Base-by-base conservation (phyloP, 169 alveolate species). In the Pseudocohnilembus persalinus region DNA sequence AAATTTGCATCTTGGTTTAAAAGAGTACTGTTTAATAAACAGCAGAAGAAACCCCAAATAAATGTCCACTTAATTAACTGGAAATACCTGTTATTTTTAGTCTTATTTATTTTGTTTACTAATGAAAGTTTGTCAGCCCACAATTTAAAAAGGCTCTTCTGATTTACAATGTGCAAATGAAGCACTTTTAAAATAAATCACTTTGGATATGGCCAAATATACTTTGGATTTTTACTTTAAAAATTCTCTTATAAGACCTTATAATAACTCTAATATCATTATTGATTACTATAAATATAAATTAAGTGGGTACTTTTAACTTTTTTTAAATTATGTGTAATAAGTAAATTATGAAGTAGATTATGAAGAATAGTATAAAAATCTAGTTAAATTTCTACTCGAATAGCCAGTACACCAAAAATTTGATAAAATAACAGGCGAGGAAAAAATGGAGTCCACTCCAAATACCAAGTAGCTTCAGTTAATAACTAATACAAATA, bases 81-180 rank as follows among this genome's bases (percentile, higher is more conserved):
- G 31, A 6, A 73, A 73, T 73, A 73, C 76, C 26, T 73, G 76
- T 73, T 73, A 73, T 73, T 73, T 73, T 73, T 73, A 73, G 26
- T 4, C 31, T 73, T 73, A n/a, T 26, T 26, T 73, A 15, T 73
- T 73, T 73, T 11, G 6, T n/a, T 15, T 73, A 15, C 26, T 73
- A n/a, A n/a, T 26, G 28, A 73, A 29, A 26, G 76, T 28, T 15
- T 11, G 76, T 15, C 6, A 73, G 1, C 28, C 31, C 20, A 15
- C 6, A 6, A 15, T 6, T 6, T 15, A 26, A 4, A 29, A 73
- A 73, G 29, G 76, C 68, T 49, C 68, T 11, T 49, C 4, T 15
- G 26, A 6, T n/a, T 15, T 73, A 15, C 26, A 29, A 15, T 26
- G 6, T 73, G 1, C 6, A 73, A 73, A 73, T 29, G 29, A 73